Evolutionary conservation across 139 green algal species (phyloP).

Genomic region (Picochlorum sp.): DNA sequence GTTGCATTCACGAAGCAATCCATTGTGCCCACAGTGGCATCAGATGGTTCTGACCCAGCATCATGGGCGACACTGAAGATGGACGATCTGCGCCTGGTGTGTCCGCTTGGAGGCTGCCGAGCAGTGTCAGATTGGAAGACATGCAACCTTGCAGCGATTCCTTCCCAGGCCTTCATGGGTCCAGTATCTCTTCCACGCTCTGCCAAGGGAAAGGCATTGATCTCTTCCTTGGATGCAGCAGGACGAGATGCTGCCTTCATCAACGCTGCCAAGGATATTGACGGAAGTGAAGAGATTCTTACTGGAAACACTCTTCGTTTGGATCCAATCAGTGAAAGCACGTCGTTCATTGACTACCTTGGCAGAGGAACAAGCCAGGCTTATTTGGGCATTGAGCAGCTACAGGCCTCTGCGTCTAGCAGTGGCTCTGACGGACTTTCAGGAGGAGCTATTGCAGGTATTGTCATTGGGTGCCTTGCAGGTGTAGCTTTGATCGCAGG

Average conservation of each 20-base stretch:
- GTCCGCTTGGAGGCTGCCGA: slow-evolving; percentile 22
- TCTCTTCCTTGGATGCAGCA: slow-evolving; percentile 4
- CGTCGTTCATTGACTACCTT: slow-evolving; percentile 14
- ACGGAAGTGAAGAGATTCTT: not conserved
- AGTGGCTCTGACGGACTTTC: not conserved
- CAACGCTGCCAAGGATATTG: slow-evolving; percentile 4
- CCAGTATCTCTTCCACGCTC: slow-evolving; percentile 20
- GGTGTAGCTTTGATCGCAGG: slow-evolving; percentile 6
- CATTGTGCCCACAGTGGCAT: slow-evolving; percentile 12
- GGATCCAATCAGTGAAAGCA: not conserved
- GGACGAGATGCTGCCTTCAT: slow-evolving; percentile 7
- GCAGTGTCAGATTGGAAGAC: slow-evolving; percentile 8
- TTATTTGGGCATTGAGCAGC: slow-evolving; percentile 3
- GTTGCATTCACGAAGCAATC: slow-evolving; percentile 43
- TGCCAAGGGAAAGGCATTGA: slow-evolving; percentile 5
- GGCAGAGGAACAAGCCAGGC: slow-evolving; percentile 3
- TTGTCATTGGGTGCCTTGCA: slow-evolving; percentile 6
- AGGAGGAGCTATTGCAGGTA: slow-evolving; percentile 7
- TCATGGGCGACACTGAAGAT: slow-evolving; percentile 15
- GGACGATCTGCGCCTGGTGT: slow-evolving; percentile 22
- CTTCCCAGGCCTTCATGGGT: slow-evolving; percentile 20
- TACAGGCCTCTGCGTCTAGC: not conserved
- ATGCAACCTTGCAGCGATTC: slow-evolving; percentile 20
- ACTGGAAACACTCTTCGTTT: not conserved
- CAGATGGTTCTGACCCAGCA: slow-evolving; percentile 7